Percentiles rank a stretch among this genome's conserved stretches.
These are phyloP conservation scores for Cordyceps fumosorosea DNA, from an alignment of 2,329 filamentous ascomycete genomes.

Conservation along the genomic window DNA sequence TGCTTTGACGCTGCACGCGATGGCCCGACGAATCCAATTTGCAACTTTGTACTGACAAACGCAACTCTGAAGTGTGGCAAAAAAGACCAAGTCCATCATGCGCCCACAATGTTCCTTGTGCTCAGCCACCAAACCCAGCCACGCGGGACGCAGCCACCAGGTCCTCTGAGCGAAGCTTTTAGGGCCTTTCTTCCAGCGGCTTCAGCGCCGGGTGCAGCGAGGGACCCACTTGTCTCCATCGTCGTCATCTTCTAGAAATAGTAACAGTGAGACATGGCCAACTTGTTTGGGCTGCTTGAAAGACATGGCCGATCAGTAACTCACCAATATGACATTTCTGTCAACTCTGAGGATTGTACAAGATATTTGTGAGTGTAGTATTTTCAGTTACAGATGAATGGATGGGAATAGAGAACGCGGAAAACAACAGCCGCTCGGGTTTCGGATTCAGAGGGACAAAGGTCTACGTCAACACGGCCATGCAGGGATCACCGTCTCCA, in stretches of 20 bases:
- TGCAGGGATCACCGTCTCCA: background rate
- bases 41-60: too few relatives aligned
- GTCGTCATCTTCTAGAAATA: background rate
- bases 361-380: background rate
- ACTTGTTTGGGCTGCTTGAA: background rate
- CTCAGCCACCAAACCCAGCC: slow-evolving; percentile 5
- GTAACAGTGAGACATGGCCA: background rate
- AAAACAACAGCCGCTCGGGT: background rate
- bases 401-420: background rate
- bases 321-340: background rate
- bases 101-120: too few relatives aligned
- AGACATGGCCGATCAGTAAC: background rate
- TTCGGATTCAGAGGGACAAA: background rate
- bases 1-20: too few relatives aligned
- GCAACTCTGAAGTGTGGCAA: too few relatives aligned
- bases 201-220: background rate
- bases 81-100: too few relatives aligned
- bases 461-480: background rate
- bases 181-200: background rate
- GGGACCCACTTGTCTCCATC: background rate
- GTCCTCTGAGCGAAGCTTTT: background rate
- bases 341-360: background rate
- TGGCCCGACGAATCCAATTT: too few relatives aligned
- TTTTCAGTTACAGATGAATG: background rate
- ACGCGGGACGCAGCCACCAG: background rate